phyloP scores from a whole-genome alignment of 129 eudicot species.

The Dittrichia graveolens region DNA sequence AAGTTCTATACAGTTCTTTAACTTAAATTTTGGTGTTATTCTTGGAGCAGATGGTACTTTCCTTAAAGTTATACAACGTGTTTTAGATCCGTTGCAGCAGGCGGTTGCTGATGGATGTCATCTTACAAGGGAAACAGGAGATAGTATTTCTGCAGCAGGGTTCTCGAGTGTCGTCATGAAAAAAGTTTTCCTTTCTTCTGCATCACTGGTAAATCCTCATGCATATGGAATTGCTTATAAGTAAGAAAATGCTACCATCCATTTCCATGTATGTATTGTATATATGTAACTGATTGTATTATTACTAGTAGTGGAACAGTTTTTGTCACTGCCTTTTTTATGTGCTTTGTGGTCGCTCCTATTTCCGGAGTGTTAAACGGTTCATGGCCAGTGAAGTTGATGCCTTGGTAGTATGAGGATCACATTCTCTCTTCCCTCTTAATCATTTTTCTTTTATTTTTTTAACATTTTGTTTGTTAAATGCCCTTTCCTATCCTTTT shows the following conservation, averaged over 20 bases:
- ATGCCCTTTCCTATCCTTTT: no score
- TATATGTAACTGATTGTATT: not conserved
- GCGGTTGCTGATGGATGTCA: conserved; percentile 85
- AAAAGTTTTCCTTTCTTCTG: conserved; percentile 52
- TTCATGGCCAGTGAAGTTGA: not conserved
- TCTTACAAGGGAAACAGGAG: conserved; percentile 79
- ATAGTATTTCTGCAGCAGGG: conserved; percentile 65
- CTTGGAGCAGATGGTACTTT: conserved; percentile 67
- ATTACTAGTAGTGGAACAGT: conserved; percentile 3
- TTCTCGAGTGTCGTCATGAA: conserved; percentile 58
- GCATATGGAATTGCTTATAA: conserved; percentile 75
- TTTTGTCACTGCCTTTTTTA: not conserved
- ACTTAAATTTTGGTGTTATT: not conserved
- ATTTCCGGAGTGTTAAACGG: not conserved
- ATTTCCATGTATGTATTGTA: not conserved
- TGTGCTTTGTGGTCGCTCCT: conserved; percentile 3
- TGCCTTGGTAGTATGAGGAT: no score
- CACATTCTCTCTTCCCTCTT: no score
- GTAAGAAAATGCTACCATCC: conserved; percentile 33
- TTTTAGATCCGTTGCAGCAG: conserved; percentile 88
- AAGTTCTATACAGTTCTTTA: not conserved
- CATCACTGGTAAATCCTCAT: conserved; percentile 68
- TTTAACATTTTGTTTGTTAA: no score
- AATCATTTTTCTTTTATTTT: no score
- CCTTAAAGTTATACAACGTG: conserved; percentile 60